Evolutionary conservation across 2,329 filamentous ascomycete species (phyloP), one percentile per base, ranked within the genome.

Genomic region (Nothophoma quercina): DNA sequence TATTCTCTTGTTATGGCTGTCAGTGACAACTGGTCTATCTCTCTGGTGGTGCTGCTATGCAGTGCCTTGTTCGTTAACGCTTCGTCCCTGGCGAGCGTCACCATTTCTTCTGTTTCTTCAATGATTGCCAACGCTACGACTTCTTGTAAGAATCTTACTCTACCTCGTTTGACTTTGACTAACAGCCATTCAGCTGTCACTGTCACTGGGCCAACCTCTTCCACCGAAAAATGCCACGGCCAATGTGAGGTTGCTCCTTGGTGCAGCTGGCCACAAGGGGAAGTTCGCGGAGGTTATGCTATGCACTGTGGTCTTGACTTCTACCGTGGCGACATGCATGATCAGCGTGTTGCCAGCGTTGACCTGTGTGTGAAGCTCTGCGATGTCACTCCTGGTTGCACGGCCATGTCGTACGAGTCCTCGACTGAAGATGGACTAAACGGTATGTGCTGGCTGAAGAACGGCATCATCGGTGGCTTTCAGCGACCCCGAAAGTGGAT

Each of bases 251-350:
- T 15, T 6, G 18, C 18, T 5, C 13, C 33, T 21, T 46, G 33
- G 32, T 46, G 43, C 13, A 16, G 12, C 7, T 39, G 15, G 13
- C 2, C 18, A 5, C 44, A 30, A 25, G 19, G 26, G 7, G 7
- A 30, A 13, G 5, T n/a, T 19, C 33, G 32, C 26, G 28, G 28
- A 5, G 34, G 34, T 12, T 39, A 21, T 12, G 15, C 15, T 19
- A 25, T 22, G 34, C 33, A 39, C 7, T 47, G 44, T 22, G 44
- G 44, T 10, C n/a, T 39, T 7, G 44, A 47, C 33, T 47, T 32
- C 34, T 47, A 18, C 6, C 26, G 10, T 8, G 44, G 34, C 5
- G 34, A 47, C 16, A 12, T 46, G 12, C 6, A 18, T 15, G 22
- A 30, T 25, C 9, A 19, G 6, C 13, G 33, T 6, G 34, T 16